phyloP scores from a whole-genome alignment of 495 filamentous ascomycete species.

The Staphylotrichum longicolle region DNA sequence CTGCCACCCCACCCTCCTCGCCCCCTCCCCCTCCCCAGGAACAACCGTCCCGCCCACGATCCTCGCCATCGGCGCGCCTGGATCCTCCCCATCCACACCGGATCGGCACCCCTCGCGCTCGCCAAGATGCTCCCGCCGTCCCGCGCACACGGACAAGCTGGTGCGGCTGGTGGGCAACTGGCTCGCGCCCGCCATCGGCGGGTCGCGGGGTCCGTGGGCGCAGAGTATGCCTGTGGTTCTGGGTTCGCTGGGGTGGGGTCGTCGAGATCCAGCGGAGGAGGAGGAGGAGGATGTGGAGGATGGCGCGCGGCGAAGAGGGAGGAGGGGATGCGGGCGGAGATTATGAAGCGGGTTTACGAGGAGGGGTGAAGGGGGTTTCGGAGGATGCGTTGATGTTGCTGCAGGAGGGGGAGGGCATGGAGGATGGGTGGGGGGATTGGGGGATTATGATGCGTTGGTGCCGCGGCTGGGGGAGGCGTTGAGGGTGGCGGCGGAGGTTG shows the following conservation, averaged over 20 bases:
- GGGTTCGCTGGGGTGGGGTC: neutral
- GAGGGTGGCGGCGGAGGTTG: neutral
- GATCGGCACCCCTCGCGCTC: neutral
- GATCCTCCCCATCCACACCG: neutral
- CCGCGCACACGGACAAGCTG: neutral
- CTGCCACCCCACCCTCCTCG: neutral
- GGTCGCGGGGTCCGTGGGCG: neutral
- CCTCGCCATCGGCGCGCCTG: neutral
- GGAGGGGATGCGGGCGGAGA: neutral
- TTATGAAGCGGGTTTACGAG: neutral
- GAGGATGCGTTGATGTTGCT: neutral
- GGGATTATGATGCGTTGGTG: conserved; percentile 3
- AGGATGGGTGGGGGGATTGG: neutral
- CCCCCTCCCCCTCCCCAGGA: neutral
- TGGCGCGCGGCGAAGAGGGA: neutral
- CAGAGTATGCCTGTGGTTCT: no score
- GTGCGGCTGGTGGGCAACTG: neutral
- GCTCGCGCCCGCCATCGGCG: neutral
- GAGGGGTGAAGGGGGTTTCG: neutral
- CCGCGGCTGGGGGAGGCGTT: neutral
- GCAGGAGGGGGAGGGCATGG: neutral
- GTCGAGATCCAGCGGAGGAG: neutral
- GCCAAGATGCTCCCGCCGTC: neutral
- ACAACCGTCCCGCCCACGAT: neutral
- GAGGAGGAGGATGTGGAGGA: neutral